Percentiles rank a stretch among this genome's conserved stretches.
phyloP scores from a whole-genome alignment of 2,329 filamentous ascomycete genomes.

The Claviceps sp. region DNA sequence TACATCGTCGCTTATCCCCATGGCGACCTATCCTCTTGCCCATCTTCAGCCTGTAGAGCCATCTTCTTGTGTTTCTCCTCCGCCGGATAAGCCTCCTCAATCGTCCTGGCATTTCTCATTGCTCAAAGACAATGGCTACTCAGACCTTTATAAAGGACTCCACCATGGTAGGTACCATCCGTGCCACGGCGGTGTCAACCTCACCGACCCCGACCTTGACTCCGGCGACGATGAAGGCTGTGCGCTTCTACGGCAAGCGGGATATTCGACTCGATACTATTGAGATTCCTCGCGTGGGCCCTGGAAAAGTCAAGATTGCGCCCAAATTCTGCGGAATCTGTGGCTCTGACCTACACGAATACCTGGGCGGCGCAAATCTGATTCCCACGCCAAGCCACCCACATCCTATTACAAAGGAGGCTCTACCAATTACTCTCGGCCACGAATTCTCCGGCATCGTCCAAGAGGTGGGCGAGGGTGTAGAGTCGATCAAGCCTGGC shows the following conservation, averaged over 20 bases:
- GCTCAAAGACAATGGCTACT: neutral
- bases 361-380: constrained; percentile 19
- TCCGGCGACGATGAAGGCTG: constrained; percentile 31
- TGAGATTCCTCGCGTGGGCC: constrained; percentile 24
- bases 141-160: constrained; percentile 1
- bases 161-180: constrained; percentile 5
- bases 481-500: constrained; percentile 34
- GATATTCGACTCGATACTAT: constrained; percentile 42
- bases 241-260: constrained; percentile 39
- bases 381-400: constrained; percentile 30
- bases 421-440: constrained; percentile 45
- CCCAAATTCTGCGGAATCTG: constrained; percentile 36
- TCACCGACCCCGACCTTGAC: neutral
- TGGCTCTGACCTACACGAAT: constrained; percentile 22
- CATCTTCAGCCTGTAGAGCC: neutral
- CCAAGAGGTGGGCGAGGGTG: constrained; percentile 39
- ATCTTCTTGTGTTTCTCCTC: neutral
- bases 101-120: neutral
- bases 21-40: neutral
- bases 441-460: constrained; percentile 53
- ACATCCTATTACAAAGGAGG: constrained; percentile 44
- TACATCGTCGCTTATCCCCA: neutral
- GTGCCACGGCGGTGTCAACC: constrained; percentile 4
- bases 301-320: constrained; percentile 33
- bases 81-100: neutral